Percentiles rank a stretch among this genome's conserved stretches.
Evolutionary conservation across 768 basidiomycete genomes (phyloP).

Genomic region (Postia placenta): DNA sequence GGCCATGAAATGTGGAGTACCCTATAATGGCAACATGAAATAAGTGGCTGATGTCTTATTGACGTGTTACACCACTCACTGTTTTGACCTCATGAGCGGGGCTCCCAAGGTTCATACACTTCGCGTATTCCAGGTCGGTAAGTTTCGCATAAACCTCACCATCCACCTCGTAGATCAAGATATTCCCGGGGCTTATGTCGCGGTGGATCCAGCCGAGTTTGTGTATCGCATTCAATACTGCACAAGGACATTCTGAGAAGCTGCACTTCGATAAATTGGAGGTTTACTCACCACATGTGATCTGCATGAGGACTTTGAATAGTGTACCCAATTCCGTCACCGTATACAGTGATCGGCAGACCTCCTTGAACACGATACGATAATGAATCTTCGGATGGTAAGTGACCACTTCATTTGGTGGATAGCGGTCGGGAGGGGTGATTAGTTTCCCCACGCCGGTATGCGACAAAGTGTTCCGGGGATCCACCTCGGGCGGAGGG

Average conservation of each 20-base stretch:
- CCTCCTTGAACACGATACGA: no score
- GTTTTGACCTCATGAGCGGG: neutral
- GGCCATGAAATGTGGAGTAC: neutral
- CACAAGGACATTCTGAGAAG: neutral
- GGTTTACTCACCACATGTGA: neutral
- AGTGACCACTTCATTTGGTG: no score
- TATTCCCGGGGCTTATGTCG: conserved; percentile 1
- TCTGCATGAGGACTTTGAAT: neutral
- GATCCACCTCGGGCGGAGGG: neutral
- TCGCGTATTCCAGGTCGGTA: conserved; percentile 3
- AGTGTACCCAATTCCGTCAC: neutral
- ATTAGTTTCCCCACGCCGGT: neutral
- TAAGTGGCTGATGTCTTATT: neutral
- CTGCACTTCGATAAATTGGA: neutral
- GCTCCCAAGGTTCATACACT: neutral
- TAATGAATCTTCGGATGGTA: neutral
- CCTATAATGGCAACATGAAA: neutral
- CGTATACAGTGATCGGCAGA: neutral
- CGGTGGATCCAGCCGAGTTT: conserved; percentile 3
- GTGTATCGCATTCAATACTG: neutral
- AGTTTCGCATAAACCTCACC: neutral
- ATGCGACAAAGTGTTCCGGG: neutral
- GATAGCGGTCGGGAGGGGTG: neutral
- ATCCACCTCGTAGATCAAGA: neutral
- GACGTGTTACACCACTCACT: neutral